Evolutionary conservation across 2,329 filamentous ascomycete genomes (phyloP), one percentile per base, ranked within the genome.

Genomic region (Trichophyton benhamiae): DNA sequence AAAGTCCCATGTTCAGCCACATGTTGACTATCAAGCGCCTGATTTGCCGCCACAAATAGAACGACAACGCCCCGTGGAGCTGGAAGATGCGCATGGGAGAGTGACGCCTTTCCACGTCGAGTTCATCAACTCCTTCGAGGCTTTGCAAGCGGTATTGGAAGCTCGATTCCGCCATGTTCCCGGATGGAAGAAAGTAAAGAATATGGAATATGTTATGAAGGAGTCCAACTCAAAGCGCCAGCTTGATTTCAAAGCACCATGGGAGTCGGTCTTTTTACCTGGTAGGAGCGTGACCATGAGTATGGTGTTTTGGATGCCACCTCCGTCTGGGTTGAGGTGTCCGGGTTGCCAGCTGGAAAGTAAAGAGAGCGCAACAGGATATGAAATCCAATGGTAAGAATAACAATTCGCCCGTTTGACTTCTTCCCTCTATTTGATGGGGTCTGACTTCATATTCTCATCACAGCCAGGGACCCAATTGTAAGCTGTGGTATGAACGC

Each of bases 71-170:
- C 62, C 60, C 15, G 62, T 61, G 9, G n/a, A 58, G 13, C 44
- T 63, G 11, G 52, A 61, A n/a, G 62, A 61, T 17, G 62, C 62
- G 2, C 57, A 61, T 42, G 62, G 60, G 22, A 61, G 60, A 30
- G 58, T 46, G 17, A 59, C 62, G n/a, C 60, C 62, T 8, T 61
- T 63, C 44, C 59, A 61, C n/a, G 44, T 63, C 13, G 62, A 63
- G 22, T 63, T 61, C 22, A 63, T 63, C 9, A 60, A 63, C 30
- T 63, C 61, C 4, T 49, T 63, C 22, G 61, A 63, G 33, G 61
- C 61, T n/a, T 63, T 63, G 30, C 49, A 61, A 7, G 61, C 61
- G 15, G 61, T 63, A 20, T 52, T 63, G 38, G 59, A 61, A 46
- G 57, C 59, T 55, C 41, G 61, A 30, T 63, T 60, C 25, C 48